Base-by-base conservation (phyloP, 2,329 filamentous ascomycete species). In the Hypoxylon sp. region DNA sequence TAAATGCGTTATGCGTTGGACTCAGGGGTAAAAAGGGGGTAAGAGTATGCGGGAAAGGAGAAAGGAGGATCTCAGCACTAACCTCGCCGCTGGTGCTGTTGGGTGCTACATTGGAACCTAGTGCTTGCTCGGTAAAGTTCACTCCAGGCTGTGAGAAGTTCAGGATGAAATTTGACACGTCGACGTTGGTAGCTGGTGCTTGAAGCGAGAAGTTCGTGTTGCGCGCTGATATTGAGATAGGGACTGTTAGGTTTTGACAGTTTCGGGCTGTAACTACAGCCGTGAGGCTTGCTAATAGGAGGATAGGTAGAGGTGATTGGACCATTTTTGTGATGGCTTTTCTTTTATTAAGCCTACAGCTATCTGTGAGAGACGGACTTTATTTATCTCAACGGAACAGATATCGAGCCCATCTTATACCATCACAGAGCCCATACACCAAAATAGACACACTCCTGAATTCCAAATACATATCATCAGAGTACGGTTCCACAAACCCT, bases 111-210 rank as follows among this genome's bases (percentile, higher is more conserved):
- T 50, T 26, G 11, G 46, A 3, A 19, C 39, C 39, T 1, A 87
- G 76, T 1, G 84, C 72, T 9, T 78, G 73, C 1, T 80, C 77
- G 0, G 83, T 82, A 72, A 82, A 87, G 73, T 90, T 87, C 47
- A 79, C 74, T n/a, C 84, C 84, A 47, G 85, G 83, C 39, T 81
- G 80, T 1, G 81, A 81, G n/a, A 85, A 65, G 60, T 84, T 81
- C 59, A 89, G 78, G 31, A 85, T 77, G 70, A 91, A 87, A 67
- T 86, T 82, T 11, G 86, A 86, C 1, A 86, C 85, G 2, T 91
- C 88, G 35, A 89, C 81, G 71, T 89, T 85, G n/a, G 77, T 82
- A 52, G 78, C 75, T 5, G 86, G 82, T 0, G 83, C 74, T n/a
- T 82, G 71, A 11, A 87, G 63, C 65, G 84, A 78, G 75, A 90